Base-by-base conservation (phyloP, 2,329 filamentous ascomycete genomes). In the Coniosporium tulheliwenetii region DNA sequence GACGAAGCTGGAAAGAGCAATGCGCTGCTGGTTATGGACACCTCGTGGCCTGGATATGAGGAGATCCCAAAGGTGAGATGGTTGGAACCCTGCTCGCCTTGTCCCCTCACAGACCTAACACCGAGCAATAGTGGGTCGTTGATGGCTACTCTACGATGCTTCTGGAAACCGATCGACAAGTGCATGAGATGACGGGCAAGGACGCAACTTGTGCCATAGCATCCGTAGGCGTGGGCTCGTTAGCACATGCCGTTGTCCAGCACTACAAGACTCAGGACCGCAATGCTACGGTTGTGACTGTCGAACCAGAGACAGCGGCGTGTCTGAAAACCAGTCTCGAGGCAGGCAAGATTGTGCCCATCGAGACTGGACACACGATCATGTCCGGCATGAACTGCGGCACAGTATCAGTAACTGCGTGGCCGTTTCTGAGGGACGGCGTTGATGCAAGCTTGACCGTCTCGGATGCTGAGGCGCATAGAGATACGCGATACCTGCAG, bases 121-220 rank as follows among this genome's bases (percentile, higher is more conserved):
- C 12, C 29, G 30, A 2, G 38, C n/a, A 36, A 10, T 37, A 73
- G 56, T 86, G 79, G 76, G 80, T 87, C 15, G 79, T 85, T 0
- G 76, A 89, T 44, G 84, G 84, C 0, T 91, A 89, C 50, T 67
- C 66, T 4, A 85, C 81, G 0, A 79, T 87, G 70, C 63, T 87
- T 45, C 55, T 59, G 2, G 84, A 91, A 52, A 63, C 75, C 0
- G 79, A 85, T 39, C 54, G 64, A 14, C 81, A 87, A 51, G 52
- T 79, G 8, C 52, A 65, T 0, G 57, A 59, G 0, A 41, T 1
- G 12, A 39, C 36, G 29, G 53, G 60, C 0, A 47, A 51, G 4
- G 45, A 58, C 3, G 62, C 68, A 5, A 70, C 63, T 0, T 59
- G 74, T 8, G 67, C 77, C 29, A 56, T 89, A 10, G 70, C 71